phyloP scores from a whole-genome alignment of 208 protist genomes.

The Angomonas deanei region DNA sequence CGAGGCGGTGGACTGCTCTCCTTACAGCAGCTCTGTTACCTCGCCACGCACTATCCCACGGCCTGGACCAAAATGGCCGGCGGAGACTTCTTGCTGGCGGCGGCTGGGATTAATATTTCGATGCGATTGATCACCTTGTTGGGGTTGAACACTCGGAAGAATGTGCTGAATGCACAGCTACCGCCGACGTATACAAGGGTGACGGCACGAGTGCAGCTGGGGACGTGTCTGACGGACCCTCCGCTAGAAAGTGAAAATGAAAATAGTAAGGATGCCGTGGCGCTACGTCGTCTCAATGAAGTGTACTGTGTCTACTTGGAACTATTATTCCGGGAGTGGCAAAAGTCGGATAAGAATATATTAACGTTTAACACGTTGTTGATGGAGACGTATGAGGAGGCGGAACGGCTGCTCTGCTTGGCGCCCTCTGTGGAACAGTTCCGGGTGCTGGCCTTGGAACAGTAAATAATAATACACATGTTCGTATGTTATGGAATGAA shows the following conservation, averaged over 20 bases:
- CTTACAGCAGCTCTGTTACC: conserved; percentile 71
- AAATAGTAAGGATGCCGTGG: not conserved
- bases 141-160: conserved; percentile 16
- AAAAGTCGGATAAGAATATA: conserved; percentile 41
- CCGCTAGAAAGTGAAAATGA: too few species aligned
- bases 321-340: conserved; percentile 38
- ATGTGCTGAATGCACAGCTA: conserved; percentile 30
- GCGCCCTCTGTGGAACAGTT: conserved; percentile 34
- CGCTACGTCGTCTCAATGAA: conserved; percentile 31
- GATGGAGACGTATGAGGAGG: conserved; percentile 22
- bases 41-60: conserved; percentile 51
- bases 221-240: conserved; percentile 23
- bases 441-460: conserved; percentile 10
- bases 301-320: conserved; percentile 60
- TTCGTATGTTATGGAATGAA: too few species aligned
- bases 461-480: not conserved
- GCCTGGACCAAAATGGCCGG: conserved; percentile 27
- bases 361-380: conserved; percentile 62
- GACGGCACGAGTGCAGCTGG: conserved; percentile 21
- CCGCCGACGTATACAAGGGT: conserved; percentile 20
- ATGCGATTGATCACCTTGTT: conserved; percentile 59
- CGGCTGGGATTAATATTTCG: conserved; percentile 74
- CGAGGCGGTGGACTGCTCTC: conserved; percentile 71
- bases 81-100: conserved; percentile 45
- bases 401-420: conserved; percentile 32